Percentiles rank a stretch among this genome's conserved stretches.
phyloP scores from a whole-genome alignment of 1,284 basidiomycete genomes.

The Hemileia vastatrix region DNA sequence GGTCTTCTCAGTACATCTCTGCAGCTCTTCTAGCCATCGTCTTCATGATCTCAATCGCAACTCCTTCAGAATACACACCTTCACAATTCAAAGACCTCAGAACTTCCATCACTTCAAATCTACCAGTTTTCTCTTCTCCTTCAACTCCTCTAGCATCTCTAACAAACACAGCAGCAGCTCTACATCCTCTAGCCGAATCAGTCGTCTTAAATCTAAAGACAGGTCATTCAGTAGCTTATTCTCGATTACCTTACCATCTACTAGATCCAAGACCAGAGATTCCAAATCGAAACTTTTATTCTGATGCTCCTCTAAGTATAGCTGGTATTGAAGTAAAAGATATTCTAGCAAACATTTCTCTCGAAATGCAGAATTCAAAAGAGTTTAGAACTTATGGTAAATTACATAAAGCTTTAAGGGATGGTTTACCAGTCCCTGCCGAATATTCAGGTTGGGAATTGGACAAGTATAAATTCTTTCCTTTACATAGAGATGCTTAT shows the following conservation, averaged over 20 bases:
- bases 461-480: no score
- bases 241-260: slow-evolving; percentile 7
- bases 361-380: no score
- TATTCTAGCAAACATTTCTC: no score
- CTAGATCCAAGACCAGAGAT: slow-evolving; percentile 13
- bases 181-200: slow-evolving; percentile 3
- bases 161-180: background rate
- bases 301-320: slow-evolving; percentile 3
- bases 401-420: no score
- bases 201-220: slow-evolving; percentile 9
- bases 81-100: background rate
- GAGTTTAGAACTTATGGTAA: no score
- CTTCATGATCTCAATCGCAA: background rate
- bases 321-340: no score
- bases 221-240: slow-evolving; percentile 14
- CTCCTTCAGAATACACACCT: background rate
- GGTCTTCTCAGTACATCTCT: background rate
- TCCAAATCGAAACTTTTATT: slow-evolving; percentile 8
- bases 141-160: background rate
- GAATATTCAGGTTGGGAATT: no score
- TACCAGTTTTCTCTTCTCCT: background rate
- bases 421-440: no score
- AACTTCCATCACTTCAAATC: background rate
- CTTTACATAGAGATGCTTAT: no score
- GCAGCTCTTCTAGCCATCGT: background rate